A percentile compares a stretch with the other conserved stretches of the same genome.
Conservation (phyloP, 345 rosid genomes). For the Salix koriyanagi region DNA sequence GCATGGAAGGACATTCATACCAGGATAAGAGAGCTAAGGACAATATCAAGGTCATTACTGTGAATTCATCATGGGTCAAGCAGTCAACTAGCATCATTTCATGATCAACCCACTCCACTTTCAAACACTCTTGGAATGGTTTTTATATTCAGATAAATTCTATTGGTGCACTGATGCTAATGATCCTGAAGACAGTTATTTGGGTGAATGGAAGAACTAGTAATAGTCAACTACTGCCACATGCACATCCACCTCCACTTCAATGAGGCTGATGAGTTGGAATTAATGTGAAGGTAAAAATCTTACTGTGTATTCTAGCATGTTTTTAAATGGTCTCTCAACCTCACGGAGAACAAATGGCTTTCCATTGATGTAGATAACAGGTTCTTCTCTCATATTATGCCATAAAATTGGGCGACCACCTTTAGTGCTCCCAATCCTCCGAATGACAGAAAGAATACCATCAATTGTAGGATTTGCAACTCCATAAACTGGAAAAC, state of each 20-base stretch:
- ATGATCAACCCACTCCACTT: not conserved
- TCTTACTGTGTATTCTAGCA: slow-evolving; percentile 90
- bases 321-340: slow-evolving; percentile 92
- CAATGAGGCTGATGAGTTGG: not conserved
- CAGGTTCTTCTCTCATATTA: slow-evolving; percentile 98
- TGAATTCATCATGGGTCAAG: not conserved
- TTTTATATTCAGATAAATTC: not conserved
- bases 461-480: slow-evolving; percentile 98
- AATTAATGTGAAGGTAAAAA: not conserved
- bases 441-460: slow-evolving; percentile 70
- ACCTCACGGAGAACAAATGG: slow-evolving; percentile 98
- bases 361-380: slow-evolving; percentile 88
- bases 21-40: not conserved
- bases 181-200: not conserved
- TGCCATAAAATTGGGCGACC: slow-evolving; percentile 90
- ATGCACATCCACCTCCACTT: slow-evolving; percentile 6
- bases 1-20: not conserved
- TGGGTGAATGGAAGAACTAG: not conserved
- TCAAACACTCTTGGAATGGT: not conserved
- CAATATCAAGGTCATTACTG: not conserved
- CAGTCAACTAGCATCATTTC: not conserved
- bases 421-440: slow-evolving; percentile 79
- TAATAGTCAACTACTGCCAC: not conserved
- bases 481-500: slow-evolving; percentile 97
- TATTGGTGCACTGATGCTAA: not conserved